Conservation (phyloP, 495 filamentous ascomycete species). For the Penicillium pancosmium region DNA sequence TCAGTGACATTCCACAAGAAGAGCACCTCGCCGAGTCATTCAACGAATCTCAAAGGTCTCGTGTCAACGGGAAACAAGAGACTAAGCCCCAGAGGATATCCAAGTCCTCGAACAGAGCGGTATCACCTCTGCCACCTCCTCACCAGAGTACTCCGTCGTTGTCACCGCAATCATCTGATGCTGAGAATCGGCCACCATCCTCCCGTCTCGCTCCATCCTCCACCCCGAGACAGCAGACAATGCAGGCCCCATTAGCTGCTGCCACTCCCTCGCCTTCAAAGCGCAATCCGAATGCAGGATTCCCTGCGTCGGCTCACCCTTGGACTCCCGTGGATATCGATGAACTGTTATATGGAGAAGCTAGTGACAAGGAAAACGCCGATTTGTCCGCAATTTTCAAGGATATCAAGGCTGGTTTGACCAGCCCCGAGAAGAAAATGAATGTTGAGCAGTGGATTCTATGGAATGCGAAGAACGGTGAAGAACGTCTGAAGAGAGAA, state of each 20-base stretch:
- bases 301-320: constrained; percentile 59
- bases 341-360: constrained; percentile 50
- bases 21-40: constrained; percentile 41
- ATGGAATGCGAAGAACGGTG: constrained; percentile 75
- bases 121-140: constrained; percentile 38
- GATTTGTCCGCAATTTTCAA: constrained; percentile 45
- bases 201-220: constrained; percentile 51
- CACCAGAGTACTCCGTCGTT: constrained; percentile 53
- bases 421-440: constrained; percentile 82
- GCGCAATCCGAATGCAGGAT: constrained; percentile 57
- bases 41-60: constrained; percentile 26
- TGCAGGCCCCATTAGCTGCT: constrained; percentile 50
- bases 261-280: constrained; percentile 72
- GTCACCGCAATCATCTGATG: constrained; percentile 78
- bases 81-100: constrained; percentile 11
- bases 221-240: constrained; percentile 42
- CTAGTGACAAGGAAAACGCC: constrained; percentile 60
- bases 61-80: constrained; percentile 4
- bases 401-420: constrained; percentile 60
- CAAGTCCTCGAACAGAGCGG: constrained; percentile 20
- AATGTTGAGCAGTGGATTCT: constrained; percentile 91
- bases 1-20: constrained; percentile 48
- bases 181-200: constrained; percentile 75
- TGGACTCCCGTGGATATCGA: constrained; percentile 78
- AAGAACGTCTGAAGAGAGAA: constrained; percentile 74